Percentiles rank a stretch among this genome's conserved stretches.
Conservation (phyloP, 345 rosid species). For the Eucalyptus grandis region DNA sequence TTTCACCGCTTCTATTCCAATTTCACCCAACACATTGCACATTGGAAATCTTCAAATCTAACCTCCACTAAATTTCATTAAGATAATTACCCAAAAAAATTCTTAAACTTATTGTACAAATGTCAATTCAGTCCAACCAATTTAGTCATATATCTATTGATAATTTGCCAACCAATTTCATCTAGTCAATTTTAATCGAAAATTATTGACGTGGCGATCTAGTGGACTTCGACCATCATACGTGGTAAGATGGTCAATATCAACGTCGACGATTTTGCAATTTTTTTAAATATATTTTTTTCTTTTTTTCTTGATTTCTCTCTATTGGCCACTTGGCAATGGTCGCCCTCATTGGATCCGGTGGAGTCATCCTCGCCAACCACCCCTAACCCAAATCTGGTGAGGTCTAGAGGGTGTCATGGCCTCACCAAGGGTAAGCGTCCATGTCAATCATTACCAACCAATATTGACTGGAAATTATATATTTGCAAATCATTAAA, state of each 20-base stretch:
- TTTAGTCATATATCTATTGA: not conserved
- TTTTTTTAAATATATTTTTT: not conserved
- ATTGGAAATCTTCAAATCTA: not conserved
- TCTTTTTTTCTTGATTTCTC: not conserved
- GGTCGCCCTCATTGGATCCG: fast-evolving
- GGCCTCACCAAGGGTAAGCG: too few species aligned
- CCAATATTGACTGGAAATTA: too few species aligned
- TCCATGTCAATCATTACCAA: not conserved
- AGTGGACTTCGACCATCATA: too few species aligned
- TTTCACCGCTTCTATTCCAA: not conserved
- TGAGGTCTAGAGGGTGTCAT: not conserved
- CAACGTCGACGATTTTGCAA: not conserved
- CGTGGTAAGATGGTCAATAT: fast-evolving
- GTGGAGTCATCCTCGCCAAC: not conserved
- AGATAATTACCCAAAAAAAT: not conserved
- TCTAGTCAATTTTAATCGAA: not conserved
- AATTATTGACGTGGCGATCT: fast-evolving
- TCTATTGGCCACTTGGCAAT: too few species aligned
- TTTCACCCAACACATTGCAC: not conserved
- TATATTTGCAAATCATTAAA: too few species aligned
- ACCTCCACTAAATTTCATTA: not conserved
- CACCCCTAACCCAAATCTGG: not conserved
- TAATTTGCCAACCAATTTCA: not conserved
- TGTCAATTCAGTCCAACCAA: fast-evolving
- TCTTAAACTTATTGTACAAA: not conserved